Evolutionary conservation across 306 rosid species (phyloP).

Genomic region (Cercis canadensis): DNA sequence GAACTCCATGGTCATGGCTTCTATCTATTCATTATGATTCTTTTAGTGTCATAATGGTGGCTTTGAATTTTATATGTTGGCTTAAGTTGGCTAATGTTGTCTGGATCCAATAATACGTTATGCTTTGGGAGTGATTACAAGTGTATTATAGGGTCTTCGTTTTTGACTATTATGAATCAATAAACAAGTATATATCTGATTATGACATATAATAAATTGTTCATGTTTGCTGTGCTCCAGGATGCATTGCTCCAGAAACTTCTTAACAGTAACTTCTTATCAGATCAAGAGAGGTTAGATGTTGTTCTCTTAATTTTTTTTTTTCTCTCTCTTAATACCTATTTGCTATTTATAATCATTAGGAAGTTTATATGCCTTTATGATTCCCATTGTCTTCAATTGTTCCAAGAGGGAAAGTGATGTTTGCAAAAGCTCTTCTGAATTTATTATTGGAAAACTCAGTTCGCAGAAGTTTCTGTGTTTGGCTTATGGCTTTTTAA

Average conservation of each 20-base stretch:
- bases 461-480: conserved; percentile 8
- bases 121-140: no score
- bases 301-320: conserved; percentile 21
- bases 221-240: conserved; percentile 55
- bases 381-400: neutral
- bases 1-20: neutral
- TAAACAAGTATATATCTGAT: conserved; percentile 17
- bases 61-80: conserved; percentile 19
- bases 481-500: conserved; percentile 22
- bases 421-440: neutral
- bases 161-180: conserved; percentile 17
- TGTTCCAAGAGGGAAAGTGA: neutral
- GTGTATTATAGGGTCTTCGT: neutral
- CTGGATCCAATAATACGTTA: neutral
- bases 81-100: conserved; percentile 21
- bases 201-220: neutral
- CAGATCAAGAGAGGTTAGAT: conserved; percentile 84
- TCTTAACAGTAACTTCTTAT: conserved; percentile 60
- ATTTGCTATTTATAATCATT: neutral
- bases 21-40: conserved; percentile 1
- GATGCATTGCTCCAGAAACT: conserved; percentile 88
- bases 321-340: neutral
- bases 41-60: neutral
- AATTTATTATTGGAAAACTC: conserved; percentile 5
- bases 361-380: neutral